Percentiles rank a stretch among this genome's conserved stretches.
Conservation (phyloP, 2,329 filamentous ascomycete species). For the Penicillium verrucosum region DNA sequence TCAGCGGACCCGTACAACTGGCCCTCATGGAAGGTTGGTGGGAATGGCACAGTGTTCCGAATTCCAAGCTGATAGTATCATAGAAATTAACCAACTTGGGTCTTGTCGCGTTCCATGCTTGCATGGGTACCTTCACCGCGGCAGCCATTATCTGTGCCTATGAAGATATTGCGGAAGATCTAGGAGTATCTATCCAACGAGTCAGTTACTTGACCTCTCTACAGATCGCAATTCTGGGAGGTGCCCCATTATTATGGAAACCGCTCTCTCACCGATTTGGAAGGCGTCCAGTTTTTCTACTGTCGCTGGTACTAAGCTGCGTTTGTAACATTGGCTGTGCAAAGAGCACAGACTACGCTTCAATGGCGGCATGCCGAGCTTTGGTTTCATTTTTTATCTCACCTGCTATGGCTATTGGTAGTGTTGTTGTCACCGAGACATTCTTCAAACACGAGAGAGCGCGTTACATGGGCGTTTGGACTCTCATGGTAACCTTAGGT, state of each 20-base stretch:
- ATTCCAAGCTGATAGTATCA: conserved; percentile 1
- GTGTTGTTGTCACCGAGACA: conserved; percentile 55
- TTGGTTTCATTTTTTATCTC: conserved; percentile 54
- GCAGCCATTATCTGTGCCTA: conserved; percentile 55
- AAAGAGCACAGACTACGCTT: conserved; percentile 47
- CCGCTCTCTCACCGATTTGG: conserved; percentile 55
- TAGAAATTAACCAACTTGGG: conserved; percentile 53
- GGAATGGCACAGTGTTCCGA: background rate
- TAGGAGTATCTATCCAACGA: conserved; percentile 48
- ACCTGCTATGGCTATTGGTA: conserved; percentile 53
- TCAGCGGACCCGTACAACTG: conserved; percentile 56
- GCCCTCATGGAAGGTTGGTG: conserved; percentile 48
- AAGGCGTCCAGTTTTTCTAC: conserved; percentile 53
- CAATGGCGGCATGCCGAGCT: conserved; percentile 52
- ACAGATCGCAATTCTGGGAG: conserved; percentile 55
- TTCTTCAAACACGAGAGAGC: conserved; percentile 55
- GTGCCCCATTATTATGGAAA: conserved; percentile 56
- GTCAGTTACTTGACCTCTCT: conserved; percentile 55
- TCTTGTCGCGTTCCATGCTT: conserved; percentile 56
- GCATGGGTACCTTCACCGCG: conserved; percentile 57
- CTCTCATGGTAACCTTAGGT: conserved; percentile 49
- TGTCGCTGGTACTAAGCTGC: conserved; percentile 49
- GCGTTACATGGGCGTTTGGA: conserved; percentile 57
- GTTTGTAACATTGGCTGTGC: conserved; percentile 56
- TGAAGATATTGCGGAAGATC: conserved; percentile 51